Conservation (phyloP, 2,329 filamentous ascomycete genomes). For the Pyricularia pennisetigena region DNA sequence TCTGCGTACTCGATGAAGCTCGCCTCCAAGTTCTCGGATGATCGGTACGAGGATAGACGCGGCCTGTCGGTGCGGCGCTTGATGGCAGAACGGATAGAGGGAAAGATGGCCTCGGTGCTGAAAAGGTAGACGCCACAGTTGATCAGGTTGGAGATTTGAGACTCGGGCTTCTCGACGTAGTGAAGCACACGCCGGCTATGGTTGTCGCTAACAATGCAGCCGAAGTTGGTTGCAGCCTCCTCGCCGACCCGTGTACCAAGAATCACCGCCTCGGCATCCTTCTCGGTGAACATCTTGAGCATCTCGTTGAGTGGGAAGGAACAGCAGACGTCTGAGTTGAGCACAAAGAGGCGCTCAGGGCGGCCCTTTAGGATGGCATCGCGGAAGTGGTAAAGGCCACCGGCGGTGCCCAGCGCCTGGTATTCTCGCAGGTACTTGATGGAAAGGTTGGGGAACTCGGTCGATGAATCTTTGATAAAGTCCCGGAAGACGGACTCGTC, state of each 20-base stretch:
- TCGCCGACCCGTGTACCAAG: constrained; percentile 85
- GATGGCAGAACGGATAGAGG: constrained; percentile 86
- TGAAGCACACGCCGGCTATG: constrained; percentile 94
- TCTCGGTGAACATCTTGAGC: constrained; percentile 88
- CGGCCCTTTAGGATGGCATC: constrained; percentile 95
- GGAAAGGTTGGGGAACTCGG: constrained; percentile 76
- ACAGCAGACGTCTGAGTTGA: constrained; percentile 98
- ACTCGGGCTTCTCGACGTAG: constrained; percentile 98
- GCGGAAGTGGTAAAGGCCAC: constrained; percentile 97
- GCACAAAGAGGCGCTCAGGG: constrained; percentile 90
- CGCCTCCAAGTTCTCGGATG: constrained; percentile 81
- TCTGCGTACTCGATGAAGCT: constrained; percentile 40
- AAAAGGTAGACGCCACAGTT: constrained; percentile 99
- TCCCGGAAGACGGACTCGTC: constrained; percentile 95
- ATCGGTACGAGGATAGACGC: constrained; percentile 88
- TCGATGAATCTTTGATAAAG: constrained; percentile 86
- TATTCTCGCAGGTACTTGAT: constrained; percentile 98
- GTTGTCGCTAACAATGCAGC: constrained; percentile 90
- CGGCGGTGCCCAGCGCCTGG: constrained; percentile 88
- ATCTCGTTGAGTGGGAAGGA: constrained; percentile 94
- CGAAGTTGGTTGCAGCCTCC: constrained; percentile 90
- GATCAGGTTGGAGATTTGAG: constrained; percentile 95
- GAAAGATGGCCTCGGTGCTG: constrained; percentile 90
- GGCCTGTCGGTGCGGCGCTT: constrained; percentile 90
- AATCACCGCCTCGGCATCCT: constrained; percentile 93